Base-by-base conservation (phyloP, 306 rosid species). In the Cyamopsis tetragonoloba region DNA sequence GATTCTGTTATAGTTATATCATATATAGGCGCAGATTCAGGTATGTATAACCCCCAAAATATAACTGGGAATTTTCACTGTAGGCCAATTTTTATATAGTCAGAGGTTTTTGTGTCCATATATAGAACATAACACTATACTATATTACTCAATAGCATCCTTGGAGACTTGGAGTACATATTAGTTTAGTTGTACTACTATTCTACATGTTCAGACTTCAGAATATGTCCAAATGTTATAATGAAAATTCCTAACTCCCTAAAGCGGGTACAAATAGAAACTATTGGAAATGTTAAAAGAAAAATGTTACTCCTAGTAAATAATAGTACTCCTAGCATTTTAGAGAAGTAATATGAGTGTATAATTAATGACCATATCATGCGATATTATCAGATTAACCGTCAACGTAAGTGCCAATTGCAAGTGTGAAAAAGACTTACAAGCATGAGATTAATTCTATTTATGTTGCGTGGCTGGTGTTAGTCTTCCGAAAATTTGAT, bases 21-120 rank as follows among this genome's bases (percentile, higher is more conserved):
- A 66, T 53, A 72, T 46, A 65, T 32, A 2, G 2, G 66, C 11
- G 20, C 38, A 50, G 32, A 18, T 50, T 30, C 73, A 71, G 75
- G 76, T 54, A 54, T 77, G 56, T 70, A 70, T 68, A 73, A 62
- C 74, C 74, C 77, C 70, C 10, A 53, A 17, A 53, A 13, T 56
- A 39, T 14, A 19, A 32, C 7, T 62, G 80, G 73, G 60, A 68
- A 81, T 49, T 73, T 62, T 77, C 17, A 80, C n/a, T 27, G 18
- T 59, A 6, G 22, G 65, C 53, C 24, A 55, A 46, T 72, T 34
- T 44, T 38, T 64, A 68, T 62, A 39, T 72, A 48, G 70, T 78
- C 53, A 54, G 54, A 55, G 49, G 41, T 47, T 72, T 69, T 63
- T 55, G 19, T 60, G 67, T 47, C 20, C n/a, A 65, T 31, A 22